Evolutionary conservation across 2,329 filamentous ascomycete genomes (phyloP), one percentile per base, ranked within the genome.

Genomic region (Alternaria rosae): DNA sequence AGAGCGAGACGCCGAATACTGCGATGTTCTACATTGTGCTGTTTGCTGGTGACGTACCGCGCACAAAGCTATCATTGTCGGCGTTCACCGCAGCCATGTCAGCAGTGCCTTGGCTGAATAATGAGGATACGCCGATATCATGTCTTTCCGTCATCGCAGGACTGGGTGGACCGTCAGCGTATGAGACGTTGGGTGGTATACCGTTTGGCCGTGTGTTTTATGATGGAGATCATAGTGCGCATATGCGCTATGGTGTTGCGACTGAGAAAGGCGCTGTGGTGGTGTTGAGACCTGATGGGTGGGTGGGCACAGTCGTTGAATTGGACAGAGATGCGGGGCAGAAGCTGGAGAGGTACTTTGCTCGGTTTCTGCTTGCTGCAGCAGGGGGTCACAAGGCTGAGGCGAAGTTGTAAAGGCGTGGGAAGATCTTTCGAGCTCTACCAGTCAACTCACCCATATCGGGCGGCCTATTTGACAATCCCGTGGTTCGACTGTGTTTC

Each of bases 1-100:
- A 85, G 57, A 73, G 72, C n/a, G 76, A 81, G 45, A 82, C 81
- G 0, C 81, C 78, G 3, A 86, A 85, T 65, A 54, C 64, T 0
- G 80, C 78, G 1, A 68, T 66, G 11, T 85, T 85, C 62, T 76
- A 80, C 51, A 72, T 85, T 12, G 58, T 82, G 6, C 64, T 84
- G 4, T 84, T 85, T 47, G 69, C 75, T 6, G 81, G 81, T 15
- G 68, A 80, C 5, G 69, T 78, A 8, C 20, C 58, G 4, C 26
- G 45, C 5, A 72, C 71, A 3, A 62, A 62, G 26, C 2, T 38
- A 4, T 35, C 54, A 3, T 48, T 69, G 4, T 13, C 67, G 45
- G 58, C 64, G 0, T 68, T 76, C 54, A 66, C 64, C 7, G 26
- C 45, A 2, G 61, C 64, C 5, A 30, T 70, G 5, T 32, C 15